phyloP scores from a whole-genome alignment of 1,139 yeast species.

The Geotrichum cucujoidarum region DNA sequence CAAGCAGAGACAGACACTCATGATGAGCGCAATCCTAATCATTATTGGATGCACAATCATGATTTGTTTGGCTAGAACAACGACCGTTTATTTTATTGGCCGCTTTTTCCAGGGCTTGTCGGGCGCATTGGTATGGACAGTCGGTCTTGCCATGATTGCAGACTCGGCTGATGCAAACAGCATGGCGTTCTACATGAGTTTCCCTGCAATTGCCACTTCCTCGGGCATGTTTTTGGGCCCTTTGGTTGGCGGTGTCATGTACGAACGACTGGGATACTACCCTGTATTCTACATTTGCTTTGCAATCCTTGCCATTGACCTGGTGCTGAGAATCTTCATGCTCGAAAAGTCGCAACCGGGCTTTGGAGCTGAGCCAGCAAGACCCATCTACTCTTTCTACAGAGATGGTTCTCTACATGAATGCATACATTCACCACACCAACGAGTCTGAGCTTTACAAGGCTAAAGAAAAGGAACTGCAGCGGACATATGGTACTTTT shows the following conservation, averaged over 20 bases:
- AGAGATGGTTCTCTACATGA: slow-evolving; percentile 7
- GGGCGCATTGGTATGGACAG: slow-evolving; percentile 39
- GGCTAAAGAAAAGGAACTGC: slow-evolving; percentile 7
- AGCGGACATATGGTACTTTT: slow-evolving; percentile 8
- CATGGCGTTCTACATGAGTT: slow-evolving; percentile 33
- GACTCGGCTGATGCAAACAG: slow-evolving; percentile 31
- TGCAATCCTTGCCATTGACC: slow-evolving; percentile 32
- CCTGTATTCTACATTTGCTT: slow-evolving; percentile 37
- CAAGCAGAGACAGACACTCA: slow-evolving; percentile 28
- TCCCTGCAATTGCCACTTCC: slow-evolving; percentile 35
- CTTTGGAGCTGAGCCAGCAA: slow-evolving; percentile 10
- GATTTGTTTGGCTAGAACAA: slow-evolving; percentile 29
- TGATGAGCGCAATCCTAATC: slow-evolving; percentile 34
- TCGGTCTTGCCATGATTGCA: slow-evolving; percentile 37
- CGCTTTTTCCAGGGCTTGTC: slow-evolving; percentile 37
- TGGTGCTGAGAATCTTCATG: slow-evolving; percentile 35
- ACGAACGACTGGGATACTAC: slow-evolving; percentile 35
- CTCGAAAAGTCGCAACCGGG: slow-evolving; percentile 26
- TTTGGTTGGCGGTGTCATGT: slow-evolving; percentile 37
- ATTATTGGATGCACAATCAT: slow-evolving; percentile 34
- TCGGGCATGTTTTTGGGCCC: slow-evolving; percentile 37
- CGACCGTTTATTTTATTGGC: slow-evolving; percentile 34
- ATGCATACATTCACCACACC: not conserved
- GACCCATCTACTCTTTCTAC: slow-evolving; percentile 3
- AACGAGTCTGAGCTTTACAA: slow-evolving; percentile 5